Conservation (phyloP, 345 rosid species). For the Corchorus capsularis region DNA sequence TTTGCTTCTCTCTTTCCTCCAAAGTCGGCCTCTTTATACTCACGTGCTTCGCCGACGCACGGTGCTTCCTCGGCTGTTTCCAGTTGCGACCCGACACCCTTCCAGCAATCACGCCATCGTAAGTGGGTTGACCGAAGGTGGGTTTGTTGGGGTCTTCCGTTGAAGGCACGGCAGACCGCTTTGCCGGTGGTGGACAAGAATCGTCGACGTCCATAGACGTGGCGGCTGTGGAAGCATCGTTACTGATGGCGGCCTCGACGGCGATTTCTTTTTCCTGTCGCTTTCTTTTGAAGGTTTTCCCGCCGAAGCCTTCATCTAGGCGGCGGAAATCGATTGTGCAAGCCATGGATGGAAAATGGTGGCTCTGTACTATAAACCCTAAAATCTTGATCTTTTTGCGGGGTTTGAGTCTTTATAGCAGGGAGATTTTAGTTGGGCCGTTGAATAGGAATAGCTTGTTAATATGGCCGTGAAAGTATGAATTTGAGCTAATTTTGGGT, state of each 20-base stretch:
- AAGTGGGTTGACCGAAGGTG: slow-evolving; percentile 55
- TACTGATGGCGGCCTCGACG: slow-evolving; percentile 22
- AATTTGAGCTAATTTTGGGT: no score
- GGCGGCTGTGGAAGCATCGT: slow-evolving; percentile 23
- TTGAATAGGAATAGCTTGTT: no score
- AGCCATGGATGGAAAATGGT: slow-evolving; percentile 49
- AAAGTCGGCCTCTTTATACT: slow-evolving; percentile 47
- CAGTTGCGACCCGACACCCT: slow-evolving; percentile 82
- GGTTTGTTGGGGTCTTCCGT: slow-evolving; percentile 73
- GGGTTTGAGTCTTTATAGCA: no score
- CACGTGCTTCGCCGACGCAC: slow-evolving; percentile 74
- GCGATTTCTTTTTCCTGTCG: slow-evolving; percentile 43
- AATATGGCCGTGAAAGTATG: no score
- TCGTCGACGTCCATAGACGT: slow-evolving; percentile 62
- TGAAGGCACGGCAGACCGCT: slow-evolving; percentile 76
- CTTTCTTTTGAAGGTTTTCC: slow-evolving; percentile 86
- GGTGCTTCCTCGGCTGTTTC: slow-evolving; percentile 70
- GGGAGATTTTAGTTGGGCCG: no score
- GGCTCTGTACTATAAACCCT: not conserved
- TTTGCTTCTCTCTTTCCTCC: slow-evolving; percentile 72
- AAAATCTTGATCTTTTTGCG: not conserved
- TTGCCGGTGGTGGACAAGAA: slow-evolving; percentile 51
- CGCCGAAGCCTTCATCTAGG: slow-evolving; percentile 96
- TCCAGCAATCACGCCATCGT: slow-evolving; percentile 96
- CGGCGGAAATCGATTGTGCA: slow-evolving; percentile 83